Conservation (phyloP, 2,329 filamentous ascomycete genomes). For the Fusarium albidum region DNA sequence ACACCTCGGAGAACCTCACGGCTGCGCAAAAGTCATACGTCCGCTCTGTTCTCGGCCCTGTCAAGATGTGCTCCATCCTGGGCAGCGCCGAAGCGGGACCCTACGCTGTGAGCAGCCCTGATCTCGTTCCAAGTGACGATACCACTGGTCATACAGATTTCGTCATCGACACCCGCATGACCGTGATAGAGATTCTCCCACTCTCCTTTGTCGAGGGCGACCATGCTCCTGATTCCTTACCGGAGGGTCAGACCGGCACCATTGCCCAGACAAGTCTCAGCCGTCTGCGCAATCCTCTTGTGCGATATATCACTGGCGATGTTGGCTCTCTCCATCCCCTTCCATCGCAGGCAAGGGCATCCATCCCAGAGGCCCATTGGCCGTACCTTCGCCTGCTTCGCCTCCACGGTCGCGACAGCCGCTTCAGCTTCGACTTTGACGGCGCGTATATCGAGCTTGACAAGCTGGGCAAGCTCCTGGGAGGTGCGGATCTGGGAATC, state of each 20-base stretch:
- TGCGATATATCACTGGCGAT: constrained; percentile 55
- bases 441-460: constrained; percentile 50
- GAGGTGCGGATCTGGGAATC: constrained; percentile 38
- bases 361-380: constrained; percentile 33
- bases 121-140: constrained; percentile 34
- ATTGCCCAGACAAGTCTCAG: constrained; percentile 53
- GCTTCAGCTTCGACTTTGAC: constrained; percentile 54
- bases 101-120: constrained; percentile 45
- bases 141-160: constrained; percentile 42
- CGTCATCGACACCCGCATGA: constrained; percentile 48
- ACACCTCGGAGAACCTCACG: constrained; percentile 53
- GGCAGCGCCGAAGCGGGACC: constrained; percentile 55
- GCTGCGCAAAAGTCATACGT: constrained; percentile 45
- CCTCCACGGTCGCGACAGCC: constrained; percentile 50
- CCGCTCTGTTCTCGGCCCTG: constrained; percentile 36
- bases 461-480: constrained; percentile 37
- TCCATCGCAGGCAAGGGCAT: constrained; percentile 21
- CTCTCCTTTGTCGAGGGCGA: constrained; percentile 20
- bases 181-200: constrained; percentile 49
- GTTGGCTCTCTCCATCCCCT: constrained; percentile 50
- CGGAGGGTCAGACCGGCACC: constrained; percentile 46
- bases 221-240: constrained; percentile 18
- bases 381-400: constrained; percentile 46
- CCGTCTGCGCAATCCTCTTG: constrained; percentile 51
- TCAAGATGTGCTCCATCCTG: constrained; percentile 50